Base-by-base conservation (phyloP, 805 yeast genomes). In the Torulaspora microellipsoides region DNA sequence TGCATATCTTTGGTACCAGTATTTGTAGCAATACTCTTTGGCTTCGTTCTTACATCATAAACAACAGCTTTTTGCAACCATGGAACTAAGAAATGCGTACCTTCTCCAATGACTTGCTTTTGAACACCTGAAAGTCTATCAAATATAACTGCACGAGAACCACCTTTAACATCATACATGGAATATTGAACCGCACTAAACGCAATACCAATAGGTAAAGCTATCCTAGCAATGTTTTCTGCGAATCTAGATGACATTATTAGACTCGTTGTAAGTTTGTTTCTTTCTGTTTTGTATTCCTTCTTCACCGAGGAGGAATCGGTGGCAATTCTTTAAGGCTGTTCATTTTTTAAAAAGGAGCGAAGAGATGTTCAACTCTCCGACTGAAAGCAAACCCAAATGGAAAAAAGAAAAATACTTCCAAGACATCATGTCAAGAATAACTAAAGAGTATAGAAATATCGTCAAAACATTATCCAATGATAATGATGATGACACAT, bases 1-100 rank as follows among this genome's bases (percentile, higher is more conserved):
- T 93, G 99, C 68, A 93, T 75, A 70, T 93, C 99, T 69, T 91
- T 93, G 17, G 97, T 88, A 30, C 99, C 99, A 1, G 99, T 93
- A 51, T 89, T 86, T 15, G 98, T 84, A 34, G 95, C 81, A 59
- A 93, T 90, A 55, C 85, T 86, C 68, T 93, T 83, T 29, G 99
- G 98, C 61, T 81, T 85, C n/a, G 96, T 90, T 62, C 97, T 78
- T 25, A 93, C 96, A 65, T 93, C 99, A 65, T 77, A 93, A 13
- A 88, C 70, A 38, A 93, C 76, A 3, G 98, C 95, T 64, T 80
- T 82, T 65, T 93, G 99, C 52, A 93, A 72, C 98, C 99, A 93
- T 41, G 99, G 99, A 41, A 93, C 66, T 52, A 90, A 71, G 66
- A 93, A 93, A 67, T 93, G 98, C 17, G 98, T 85, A 47, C 99